Conservation (phyloP, 768 basidiomycete species). For the Agaricus subrufescens region DNA sequence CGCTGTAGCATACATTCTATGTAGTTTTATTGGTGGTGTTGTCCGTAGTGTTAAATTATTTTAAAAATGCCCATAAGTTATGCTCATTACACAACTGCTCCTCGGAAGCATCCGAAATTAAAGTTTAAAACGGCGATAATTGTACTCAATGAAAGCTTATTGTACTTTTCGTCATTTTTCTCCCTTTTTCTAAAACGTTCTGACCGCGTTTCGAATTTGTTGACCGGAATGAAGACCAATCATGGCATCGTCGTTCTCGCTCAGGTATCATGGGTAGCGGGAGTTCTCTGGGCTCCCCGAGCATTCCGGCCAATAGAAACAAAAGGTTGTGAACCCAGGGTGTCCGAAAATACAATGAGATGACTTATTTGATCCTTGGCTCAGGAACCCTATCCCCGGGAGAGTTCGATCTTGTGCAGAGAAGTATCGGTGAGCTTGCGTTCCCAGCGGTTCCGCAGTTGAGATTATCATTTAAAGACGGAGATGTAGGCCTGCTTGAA, state of each 20-base stretch:
- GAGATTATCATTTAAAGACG: background rate
- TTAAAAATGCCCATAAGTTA: background rate
- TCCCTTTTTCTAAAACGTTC: background rate
- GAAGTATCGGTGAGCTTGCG: background rate
- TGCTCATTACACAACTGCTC: background rate
- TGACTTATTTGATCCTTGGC: background rate
- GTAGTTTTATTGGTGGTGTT: no score
- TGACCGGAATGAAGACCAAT: background rate
- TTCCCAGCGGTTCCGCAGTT: background rate
- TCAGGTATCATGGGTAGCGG: background rate
- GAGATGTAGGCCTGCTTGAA: constrained; percentile 29
- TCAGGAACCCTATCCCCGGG: background rate
- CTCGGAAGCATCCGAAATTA: constrained; percentile 2
- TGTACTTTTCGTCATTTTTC: background rate
- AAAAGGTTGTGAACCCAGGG: background rate
- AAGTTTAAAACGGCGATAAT: no score
- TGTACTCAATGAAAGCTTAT: no score
- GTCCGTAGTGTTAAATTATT: background rate
- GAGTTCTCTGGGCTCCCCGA: constrained; percentile 2
- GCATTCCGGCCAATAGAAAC: background rate
- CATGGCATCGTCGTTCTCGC: background rate
- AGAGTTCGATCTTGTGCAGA: constrained; percentile 1
- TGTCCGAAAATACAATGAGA: background rate
- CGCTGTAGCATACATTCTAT: background rate
- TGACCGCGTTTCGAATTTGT: background rate